phyloP scores from a whole-genome alignment of 768 basidiomycete species.

The Psilocybe sp. region DNA sequence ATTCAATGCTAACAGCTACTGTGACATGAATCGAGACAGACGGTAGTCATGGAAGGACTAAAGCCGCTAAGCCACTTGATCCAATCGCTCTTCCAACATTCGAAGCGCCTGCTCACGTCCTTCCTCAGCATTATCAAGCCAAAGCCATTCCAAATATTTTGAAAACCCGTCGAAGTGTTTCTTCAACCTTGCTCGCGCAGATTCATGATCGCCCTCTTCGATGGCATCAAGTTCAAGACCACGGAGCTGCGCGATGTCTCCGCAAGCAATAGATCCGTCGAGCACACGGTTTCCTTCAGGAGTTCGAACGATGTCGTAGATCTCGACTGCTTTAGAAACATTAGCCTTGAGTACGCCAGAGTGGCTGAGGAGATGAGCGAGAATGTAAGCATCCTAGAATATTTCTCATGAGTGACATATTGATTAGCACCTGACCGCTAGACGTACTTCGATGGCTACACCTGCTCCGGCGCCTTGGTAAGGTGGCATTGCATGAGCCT shows the following conservation, averaged over 20 bases:
- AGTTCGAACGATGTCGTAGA: background rate
- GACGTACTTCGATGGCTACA: slow-evolving; percentile 2
- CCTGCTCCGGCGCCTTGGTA: slow-evolving; percentile 3
- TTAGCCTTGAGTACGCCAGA: background rate
- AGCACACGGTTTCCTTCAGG: slow-evolving; percentile 1
- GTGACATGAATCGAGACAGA: too few species aligned
- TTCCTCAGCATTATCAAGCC: too few species aligned
- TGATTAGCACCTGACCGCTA: background rate
- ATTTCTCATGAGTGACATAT: background rate
- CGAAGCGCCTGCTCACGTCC: too few species aligned
- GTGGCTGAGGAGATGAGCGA: background rate
- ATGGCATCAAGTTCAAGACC: background rate
- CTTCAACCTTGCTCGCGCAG: too few species aligned
- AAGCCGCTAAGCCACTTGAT: too few species aligned
- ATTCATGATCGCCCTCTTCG: background rate
- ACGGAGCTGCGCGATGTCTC: background rate
- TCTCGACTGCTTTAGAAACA: background rate
- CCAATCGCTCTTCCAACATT: too few species aligned
- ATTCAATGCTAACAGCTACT: too few species aligned
- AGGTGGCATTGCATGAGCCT: slow-evolving; percentile 6
- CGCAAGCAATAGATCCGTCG: background rate
- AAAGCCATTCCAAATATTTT: too few species aligned
- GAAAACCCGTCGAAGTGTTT: too few species aligned
- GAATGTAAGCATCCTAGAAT: slow-evolving; percentile 2
- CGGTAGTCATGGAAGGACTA: too few species aligned